Percentiles rank a stretch among this genome's conserved stretches.
Conservation (phyloP, 1,284 basidiomycete genomes). For the Filobasidium uniguttulatum region DNA sequence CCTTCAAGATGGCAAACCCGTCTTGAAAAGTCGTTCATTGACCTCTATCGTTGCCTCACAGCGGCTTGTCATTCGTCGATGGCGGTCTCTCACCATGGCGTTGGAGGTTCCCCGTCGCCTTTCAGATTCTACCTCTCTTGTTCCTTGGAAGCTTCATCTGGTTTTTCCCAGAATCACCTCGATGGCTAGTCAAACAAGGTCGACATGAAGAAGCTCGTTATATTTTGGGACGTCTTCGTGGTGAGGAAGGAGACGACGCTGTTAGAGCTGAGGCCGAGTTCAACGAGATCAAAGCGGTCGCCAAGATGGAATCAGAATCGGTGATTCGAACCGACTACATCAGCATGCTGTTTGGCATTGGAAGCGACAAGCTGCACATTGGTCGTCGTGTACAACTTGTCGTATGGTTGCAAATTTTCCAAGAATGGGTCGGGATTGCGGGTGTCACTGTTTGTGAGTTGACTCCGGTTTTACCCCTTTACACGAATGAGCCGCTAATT, state of each 20-base stretch:
- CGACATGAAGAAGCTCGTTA: slow-evolving; percentile 22
- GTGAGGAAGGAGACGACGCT: slow-evolving; percentile 14
- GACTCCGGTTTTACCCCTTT: too few species aligned
- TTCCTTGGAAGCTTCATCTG: slow-evolving; percentile 17
- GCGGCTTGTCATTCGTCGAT: slow-evolving; percentile 14
- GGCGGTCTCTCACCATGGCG: neutral
- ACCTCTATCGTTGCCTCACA: neutral
- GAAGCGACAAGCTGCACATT: slow-evolving; percentile 16
- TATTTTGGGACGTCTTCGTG: slow-evolving; percentile 18
- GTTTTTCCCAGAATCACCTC: slow-evolving; percentile 22
- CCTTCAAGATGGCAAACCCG: slow-evolving; percentile 5
- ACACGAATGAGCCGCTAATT: neutral
- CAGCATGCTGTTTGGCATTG: slow-evolving; percentile 18
- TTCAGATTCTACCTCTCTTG: slow-evolving; percentile 20
- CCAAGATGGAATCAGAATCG: slow-evolving; percentile 15
- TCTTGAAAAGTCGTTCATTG: slow-evolving; percentile 7
- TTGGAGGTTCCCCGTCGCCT: slow-evolving; percentile 14
- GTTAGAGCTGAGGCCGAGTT: slow-evolving; percentile 15
- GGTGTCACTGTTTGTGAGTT: slow-evolving; percentile 22
- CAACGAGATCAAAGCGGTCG: slow-evolving; percentile 20
- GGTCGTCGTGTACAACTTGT: slow-evolving; percentile 19
- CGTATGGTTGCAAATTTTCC: slow-evolving; percentile 28
- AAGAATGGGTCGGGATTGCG: slow-evolving; percentile 27
- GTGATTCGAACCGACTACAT: slow-evolving; percentile 16
- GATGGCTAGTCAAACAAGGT: slow-evolving; percentile 24